phyloP scores from a whole-genome alignment of 2,329 filamentous ascomycete genomes.

The Myriangium duriaei region DNA sequence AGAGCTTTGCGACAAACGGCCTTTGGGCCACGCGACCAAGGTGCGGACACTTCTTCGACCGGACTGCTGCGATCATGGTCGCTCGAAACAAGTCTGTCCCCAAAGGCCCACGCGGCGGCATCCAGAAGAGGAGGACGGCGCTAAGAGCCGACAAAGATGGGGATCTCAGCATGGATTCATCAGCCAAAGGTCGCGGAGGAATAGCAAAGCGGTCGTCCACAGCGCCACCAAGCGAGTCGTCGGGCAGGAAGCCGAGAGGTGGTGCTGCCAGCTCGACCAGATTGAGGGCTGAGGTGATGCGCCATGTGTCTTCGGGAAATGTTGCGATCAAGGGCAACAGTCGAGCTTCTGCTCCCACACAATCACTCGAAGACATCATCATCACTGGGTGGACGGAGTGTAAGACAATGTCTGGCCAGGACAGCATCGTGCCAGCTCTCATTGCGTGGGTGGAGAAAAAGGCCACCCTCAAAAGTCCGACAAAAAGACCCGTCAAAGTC shows the following conservation, averaged over 20 bases:
- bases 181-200: constrained; percentile 21
- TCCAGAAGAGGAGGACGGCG: constrained; percentile 13
- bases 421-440: constrained; percentile 25
- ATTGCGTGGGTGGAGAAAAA: constrained; percentile 30
- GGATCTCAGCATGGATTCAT: constrained; percentile 46
- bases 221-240: constrained; percentile 14
- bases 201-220: constrained; percentile 18
- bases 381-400: constrained; percentile 30
- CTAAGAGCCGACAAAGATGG: constrained; percentile 43
- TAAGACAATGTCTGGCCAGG: constrained; percentile 22
- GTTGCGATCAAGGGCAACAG: constrained; percentile 15
- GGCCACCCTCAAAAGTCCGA: constrained; percentile 20
- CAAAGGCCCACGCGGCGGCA: constrained; percentile 9
- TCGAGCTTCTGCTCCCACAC: constrained; percentile 9
- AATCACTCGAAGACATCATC: constrained; percentile 23
- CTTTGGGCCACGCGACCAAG: too few species aligned
- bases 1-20: too few species aligned
- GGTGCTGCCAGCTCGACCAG: constrained; percentile 14
- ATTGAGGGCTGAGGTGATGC: constrained; percentile 19
- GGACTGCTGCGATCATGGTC: too few species aligned
- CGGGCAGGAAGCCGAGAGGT: constrained; percentile 10
- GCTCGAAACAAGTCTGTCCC: constrained; percentile 3
- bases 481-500: constrained; percentile 23
- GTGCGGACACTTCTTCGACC: too few species aligned
- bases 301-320: constrained; percentile 20